Evolutionary conservation across 306 rosid species (phyloP), one percentile per base, ranked within the genome.

Genomic region (Neltuma alba): DNA sequence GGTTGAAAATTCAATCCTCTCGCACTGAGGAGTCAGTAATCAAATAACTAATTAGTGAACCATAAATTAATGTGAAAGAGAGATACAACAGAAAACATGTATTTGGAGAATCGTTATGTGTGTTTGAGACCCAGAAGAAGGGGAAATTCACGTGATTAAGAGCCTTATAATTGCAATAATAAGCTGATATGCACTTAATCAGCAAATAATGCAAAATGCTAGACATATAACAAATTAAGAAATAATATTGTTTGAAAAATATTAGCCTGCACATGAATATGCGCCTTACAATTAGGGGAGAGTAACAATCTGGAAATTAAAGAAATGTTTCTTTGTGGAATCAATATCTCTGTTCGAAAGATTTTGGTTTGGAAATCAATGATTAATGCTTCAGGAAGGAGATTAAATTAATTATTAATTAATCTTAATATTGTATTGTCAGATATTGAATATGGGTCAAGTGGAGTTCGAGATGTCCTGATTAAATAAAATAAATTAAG

Each of bases 311-410:
- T n/a, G n/a, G 58, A 57, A 72, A 76, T 36, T 48, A 60, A 77
- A 74, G 16, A 62, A 66, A 77, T 77, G 76, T 69, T 79, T 57
- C 25, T 20, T 77, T 34, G 76, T 77, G 58, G 83, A 83, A 83
- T 80, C 83, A 67, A 25, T 62, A 86, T 83, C 81, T 81, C 74
- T 83, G 89, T 86, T 80, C 74, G 83, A 81, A 77, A 76, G 66
- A 86, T 76, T 76, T 67, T 71, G 31, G 72, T 45, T 70, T 48
- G 34, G 28, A 20, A 25, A 72, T 76, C 76, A 78, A 86, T 77
- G 81, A 83, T 86, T 83, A 87, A 77, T 12, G 47, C 20, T 77
- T 72, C 16, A 52, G 74, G 74, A 1, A 42, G 2, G 36, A 41
- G 61, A 80, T 71, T 77, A 79, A 61, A 41, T 45, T 30, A 45